Evolutionary conservation across 371 early-diverging fungal genomes (phyloP), one percentile per base, ranked within the genome.

Genomic region (Zychaea mexicana): DNA sequence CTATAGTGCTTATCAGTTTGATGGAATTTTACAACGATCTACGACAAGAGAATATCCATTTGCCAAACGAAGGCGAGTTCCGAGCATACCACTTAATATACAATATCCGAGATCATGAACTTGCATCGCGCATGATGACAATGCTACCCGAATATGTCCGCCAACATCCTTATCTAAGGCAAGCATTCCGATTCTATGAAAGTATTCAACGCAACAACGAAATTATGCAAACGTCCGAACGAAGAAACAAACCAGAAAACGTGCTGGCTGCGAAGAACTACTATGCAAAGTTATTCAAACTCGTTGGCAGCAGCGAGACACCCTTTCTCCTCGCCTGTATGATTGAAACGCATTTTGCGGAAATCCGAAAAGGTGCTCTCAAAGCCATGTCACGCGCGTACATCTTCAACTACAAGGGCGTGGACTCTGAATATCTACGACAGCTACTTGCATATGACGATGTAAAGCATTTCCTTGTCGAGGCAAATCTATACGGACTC

Each of bases 31-130:
- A 96, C 69, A 85, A 87, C 46, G 97, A 95, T 68, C 71, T 87
- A 56, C 73, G 84, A 12, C 73, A 76, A 19, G 79, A 82, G 17
- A 85, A 83, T 8, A 68, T 84, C 3, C 62, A 62, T 4, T 85
- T 85, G 36, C 82, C 85, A 0, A 94, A 95, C 55, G 96, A 96
- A 76, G 83, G 94, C 3, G 96, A 96, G 72, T 95, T 96, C 67
- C 84, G 90, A 27, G 94, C 94, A 0, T 95, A 95, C 74, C 85
- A 92, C 61, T 78, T 96, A 10, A 77, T 94, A 8, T 77, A 88
- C 5, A 91, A 94, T 58, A 65, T 91, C 39, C 85, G 82, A 61
- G 89, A 92, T 64, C 79, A 85, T 22, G 93, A 92, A 55, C 76
- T 89, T 57, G 73, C 81, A 21, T 49, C 49, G 6, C 86, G 88